phyloP scores from a whole-genome alignment of 139 green algal species.

The Dunaliella sp. region DNA sequence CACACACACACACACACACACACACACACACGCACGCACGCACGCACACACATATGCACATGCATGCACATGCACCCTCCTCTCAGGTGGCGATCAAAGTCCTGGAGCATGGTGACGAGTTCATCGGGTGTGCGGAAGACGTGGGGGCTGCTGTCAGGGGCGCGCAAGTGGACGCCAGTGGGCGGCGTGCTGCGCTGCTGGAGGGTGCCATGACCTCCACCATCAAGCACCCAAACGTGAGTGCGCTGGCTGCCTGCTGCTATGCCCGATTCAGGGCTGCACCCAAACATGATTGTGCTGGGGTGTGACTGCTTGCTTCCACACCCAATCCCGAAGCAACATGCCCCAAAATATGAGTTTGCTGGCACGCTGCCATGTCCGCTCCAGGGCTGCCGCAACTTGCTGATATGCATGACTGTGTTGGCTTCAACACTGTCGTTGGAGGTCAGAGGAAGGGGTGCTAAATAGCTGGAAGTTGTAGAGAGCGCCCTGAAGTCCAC shows the following conservation, averaged over 20 bases:
- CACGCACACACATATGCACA: too few relatives aligned
- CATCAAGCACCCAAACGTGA: slow-evolving; percentile 54
- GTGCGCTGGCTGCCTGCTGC: neutral
- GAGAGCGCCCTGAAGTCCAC: too few relatives aligned
- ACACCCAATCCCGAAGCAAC: neutral
- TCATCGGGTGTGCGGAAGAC: slow-evolving; percentile 24
- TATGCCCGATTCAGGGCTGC: neutral
- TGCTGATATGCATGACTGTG: too few relatives aligned
- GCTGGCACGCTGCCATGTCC: too few relatives aligned
- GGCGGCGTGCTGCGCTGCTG: slow-evolving; percentile 39
- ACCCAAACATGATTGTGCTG: neutral
- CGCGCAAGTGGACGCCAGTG: slow-evolving; percentile 22
- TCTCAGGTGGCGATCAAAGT: slow-evolving; percentile 44
- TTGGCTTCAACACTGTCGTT: too few relatives aligned
- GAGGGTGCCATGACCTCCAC: slow-evolving; percentile 56
- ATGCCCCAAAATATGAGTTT: too few relatives aligned
- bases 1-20: too few relatives aligned
- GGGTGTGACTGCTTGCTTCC: neutral
- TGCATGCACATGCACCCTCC: neutral
- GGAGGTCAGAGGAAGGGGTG: too few relatives aligned
- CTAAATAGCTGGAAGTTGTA: too few relatives aligned
- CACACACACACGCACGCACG: too few relatives aligned
- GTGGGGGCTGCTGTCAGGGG: neutral
- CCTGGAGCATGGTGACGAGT: slow-evolving; percentile 49
- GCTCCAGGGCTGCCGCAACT: too few relatives aligned